Conservation (phyloP, 2,329 filamentous ascomycete species). For the Trichoderma cornu-damae region DNA sequence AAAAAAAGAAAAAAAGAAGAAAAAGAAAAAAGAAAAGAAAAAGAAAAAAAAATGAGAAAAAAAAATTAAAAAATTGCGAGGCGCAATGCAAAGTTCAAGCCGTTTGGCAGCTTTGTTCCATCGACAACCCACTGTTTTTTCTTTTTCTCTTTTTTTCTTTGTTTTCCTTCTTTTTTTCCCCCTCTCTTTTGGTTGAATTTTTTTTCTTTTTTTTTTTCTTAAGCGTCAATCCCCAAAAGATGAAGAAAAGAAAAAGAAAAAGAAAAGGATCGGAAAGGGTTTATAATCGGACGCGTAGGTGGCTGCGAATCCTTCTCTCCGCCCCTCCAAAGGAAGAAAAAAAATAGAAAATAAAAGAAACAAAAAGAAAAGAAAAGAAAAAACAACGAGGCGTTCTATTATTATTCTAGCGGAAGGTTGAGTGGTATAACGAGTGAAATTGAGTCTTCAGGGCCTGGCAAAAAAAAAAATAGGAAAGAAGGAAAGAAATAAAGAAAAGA, state of each 20-base stretch:
- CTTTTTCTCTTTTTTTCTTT: slow-evolving; percentile 2
- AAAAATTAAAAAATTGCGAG: background rate
- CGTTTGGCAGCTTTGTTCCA: background rate
- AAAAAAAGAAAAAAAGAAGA: background rate
- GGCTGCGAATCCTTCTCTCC: slow-evolving; percentile 4
- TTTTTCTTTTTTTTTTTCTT: too few species aligned
- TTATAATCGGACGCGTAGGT: slow-evolving; percentile 10
- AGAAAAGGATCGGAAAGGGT: slow-evolving; percentile 11
- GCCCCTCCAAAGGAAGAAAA: too few species aligned
- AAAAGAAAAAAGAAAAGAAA: background rate
- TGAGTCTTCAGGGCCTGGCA: background rate
- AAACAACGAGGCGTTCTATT: slow-evolving; percentile 14
- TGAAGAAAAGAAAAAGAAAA: too few species aligned
- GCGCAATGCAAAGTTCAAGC: slow-evolving; percentile 1
- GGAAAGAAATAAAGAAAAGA: slow-evolving; percentile 14
- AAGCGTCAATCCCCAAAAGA: too few species aligned
- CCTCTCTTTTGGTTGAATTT: too few species aligned
- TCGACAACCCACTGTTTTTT: background rate
- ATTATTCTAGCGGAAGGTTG: slow-evolving; percentile 17
- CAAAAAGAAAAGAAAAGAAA: too few species aligned
- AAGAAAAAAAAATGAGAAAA: background rate
- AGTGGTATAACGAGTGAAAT: slow-evolving; percentile 11
- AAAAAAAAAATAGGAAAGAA: background rate
- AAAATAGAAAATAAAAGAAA: too few species aligned
- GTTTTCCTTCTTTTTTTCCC: background rate